These are phyloP conservation scores for Pestalotiopsis sp. DNA, from an alignment of 2,329 filamentous ascomycete genomes.

Conservation along the genomic window DNA sequence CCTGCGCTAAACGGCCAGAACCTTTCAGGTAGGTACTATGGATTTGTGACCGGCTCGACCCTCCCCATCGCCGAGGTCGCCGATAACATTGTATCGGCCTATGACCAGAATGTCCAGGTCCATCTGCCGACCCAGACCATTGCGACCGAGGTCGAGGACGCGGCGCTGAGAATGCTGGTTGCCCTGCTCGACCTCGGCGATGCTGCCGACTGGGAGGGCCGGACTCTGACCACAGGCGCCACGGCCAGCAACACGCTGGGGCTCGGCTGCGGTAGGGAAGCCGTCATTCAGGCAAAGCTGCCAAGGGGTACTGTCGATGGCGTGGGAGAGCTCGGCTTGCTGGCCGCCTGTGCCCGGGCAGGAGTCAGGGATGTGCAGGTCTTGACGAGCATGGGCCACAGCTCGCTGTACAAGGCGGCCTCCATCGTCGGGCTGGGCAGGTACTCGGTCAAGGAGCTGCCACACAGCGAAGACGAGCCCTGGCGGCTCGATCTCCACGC, in stretches of 20 bases:
- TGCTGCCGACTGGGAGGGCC: conserved; percentile 59
- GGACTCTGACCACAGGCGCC: conserved; percentile 61
- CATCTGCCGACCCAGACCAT: conserved; percentile 78
- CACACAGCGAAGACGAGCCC: conserved; percentile 51
- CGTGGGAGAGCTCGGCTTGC: conserved; percentile 71
- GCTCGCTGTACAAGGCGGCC: conserved; percentile 81
- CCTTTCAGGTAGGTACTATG: conserved; percentile 74
- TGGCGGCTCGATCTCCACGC: conserved; percentile 71
- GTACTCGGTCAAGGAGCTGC: conserved; percentile 64
- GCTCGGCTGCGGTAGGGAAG: conserved; percentile 67
- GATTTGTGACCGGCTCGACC: conserved; percentile 83
- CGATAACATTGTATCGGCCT: conserved; percentile 78
- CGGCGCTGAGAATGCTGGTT: conserved; percentile 69
- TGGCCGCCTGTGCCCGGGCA: conserved; percentile 65
- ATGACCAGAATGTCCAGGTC: conserved; percentile 84
- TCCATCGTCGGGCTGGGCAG: conserved; percentile 80
- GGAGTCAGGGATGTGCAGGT: conserved; percentile 72
- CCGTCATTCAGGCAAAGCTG: conserved; percentile 49
- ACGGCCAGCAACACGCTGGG: conserved; percentile 85
- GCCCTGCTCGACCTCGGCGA: conserved; percentile 66
- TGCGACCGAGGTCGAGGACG: conserved; percentile 75
- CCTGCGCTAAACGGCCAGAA: conserved; percentile 69
- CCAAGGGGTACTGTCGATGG: conserved; percentile 32
- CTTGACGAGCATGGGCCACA: conserved; percentile 81
- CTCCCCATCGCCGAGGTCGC: conserved; percentile 81